phyloP scores from a whole-genome alignment of 2,329 filamentous ascomycete genomes.

The Scedosporium aurantiacum region DNA sequence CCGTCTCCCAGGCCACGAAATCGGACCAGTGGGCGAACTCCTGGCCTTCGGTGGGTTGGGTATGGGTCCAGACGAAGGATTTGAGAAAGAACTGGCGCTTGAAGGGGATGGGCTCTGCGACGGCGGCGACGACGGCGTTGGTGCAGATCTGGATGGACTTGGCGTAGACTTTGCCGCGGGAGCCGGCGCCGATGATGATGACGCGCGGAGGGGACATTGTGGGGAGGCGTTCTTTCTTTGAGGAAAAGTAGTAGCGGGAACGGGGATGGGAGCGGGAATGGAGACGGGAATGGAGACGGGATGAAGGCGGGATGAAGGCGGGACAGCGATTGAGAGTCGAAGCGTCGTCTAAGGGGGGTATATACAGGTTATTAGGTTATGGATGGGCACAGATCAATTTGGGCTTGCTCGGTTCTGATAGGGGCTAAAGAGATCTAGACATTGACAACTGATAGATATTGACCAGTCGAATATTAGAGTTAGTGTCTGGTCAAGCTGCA shows the following conservation, averaged over 20 bases:
- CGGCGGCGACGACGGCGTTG: conserved; percentile 58
- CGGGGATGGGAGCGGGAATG: neutral
- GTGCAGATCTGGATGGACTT: conserved; percentile 53
- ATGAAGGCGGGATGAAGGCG: neutral
- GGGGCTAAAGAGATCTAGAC: too few species aligned
- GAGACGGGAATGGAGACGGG: neutral
- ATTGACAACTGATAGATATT: too few species aligned
- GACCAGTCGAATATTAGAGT: too few species aligned
- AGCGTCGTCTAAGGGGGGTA: too few species aligned
- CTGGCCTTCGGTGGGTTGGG: conserved; percentile 44
- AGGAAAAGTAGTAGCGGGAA: conserved; percentile 11
- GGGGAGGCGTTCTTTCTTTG: conserved; percentile 30
- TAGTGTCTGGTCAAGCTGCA: too few species aligned
- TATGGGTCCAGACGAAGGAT: conserved; percentile 59
- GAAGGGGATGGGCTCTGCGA: conserved; percentile 71
- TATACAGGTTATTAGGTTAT: too few species aligned
- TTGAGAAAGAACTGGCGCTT: conserved; percentile 63
- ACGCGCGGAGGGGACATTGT: conserved; percentile 50
- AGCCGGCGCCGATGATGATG: conserved; percentile 73
- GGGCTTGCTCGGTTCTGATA: too few species aligned
- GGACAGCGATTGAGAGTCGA: too few species aligned
- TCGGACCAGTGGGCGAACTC: conserved; percentile 64
- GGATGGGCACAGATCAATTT: too few species aligned
- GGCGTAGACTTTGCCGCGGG: conserved; percentile 65
- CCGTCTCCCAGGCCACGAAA: conserved; percentile 62